Conservation (phyloP, 129 eudicot genomes). For the Logfia minima region DNA sequence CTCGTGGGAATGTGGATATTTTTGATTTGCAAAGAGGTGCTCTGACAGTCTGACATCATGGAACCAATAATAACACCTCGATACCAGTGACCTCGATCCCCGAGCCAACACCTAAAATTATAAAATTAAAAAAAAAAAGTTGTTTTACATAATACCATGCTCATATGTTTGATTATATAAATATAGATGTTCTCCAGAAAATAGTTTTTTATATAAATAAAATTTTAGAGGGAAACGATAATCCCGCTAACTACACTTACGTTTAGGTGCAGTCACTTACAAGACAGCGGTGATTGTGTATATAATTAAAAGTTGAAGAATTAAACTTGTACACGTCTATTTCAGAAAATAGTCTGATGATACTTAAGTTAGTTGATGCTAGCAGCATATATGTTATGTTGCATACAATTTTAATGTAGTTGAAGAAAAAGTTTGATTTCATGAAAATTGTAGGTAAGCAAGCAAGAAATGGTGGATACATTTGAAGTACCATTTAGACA, state of each 20-base stretch:
- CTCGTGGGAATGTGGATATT: background rate
- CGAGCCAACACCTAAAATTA: background rate
- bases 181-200: no score
- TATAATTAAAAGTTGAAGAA: no score
- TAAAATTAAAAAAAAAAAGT: background rate
- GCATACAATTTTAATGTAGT: background rate
- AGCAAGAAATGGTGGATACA: slow-evolving; percentile 81
- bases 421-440: background rate
- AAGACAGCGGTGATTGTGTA: background rate
- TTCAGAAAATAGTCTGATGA: background rate
- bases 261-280: background rate
- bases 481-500: slow-evolving; percentile 75
- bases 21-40: slow-evolving; percentile 4
- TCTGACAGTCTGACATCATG: background rate
- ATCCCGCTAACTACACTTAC: no score
- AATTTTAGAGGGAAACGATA: no score
- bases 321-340: background rate
- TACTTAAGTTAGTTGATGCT: background rate
- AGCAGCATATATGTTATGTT: background rate
- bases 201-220: no score
- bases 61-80: slow-evolving; percentile 1
- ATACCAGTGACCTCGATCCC: background rate
- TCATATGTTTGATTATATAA: background rate
- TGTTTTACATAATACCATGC: background rate
- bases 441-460: slow-evolving; percentile 61